These are phyloP conservation scores for Curvularia lunata DNA, from an alignment of 2,329 filamentous ascomycete genomes.

Conservation along the genomic window DNA sequence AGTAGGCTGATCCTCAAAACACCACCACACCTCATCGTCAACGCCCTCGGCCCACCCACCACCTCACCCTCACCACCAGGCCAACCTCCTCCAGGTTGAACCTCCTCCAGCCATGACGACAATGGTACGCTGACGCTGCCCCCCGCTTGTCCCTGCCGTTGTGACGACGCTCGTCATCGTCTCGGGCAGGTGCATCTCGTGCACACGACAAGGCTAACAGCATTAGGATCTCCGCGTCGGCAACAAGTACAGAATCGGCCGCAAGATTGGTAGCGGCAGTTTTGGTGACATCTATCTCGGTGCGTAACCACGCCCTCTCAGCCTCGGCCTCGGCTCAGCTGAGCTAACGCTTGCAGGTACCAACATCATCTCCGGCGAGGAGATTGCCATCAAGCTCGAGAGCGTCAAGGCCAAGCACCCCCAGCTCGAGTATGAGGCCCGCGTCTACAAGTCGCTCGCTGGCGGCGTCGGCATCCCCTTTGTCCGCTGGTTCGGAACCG, in stretches of 20 bases:
- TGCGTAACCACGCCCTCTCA: conserved; percentile 47
- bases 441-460: conserved; percentile 86
- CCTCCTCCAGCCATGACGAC: conserved; percentile 61
- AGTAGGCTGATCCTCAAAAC: conserved; percentile 47
- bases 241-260: conserved; percentile 99
- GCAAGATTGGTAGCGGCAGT: conserved; percentile 96
- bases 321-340: background rate
- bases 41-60: conserved; percentile 27
- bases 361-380: conserved; percentile 99
- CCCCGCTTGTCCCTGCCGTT: conserved; percentile 41
- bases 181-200: conserved; percentile 19
- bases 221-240: conserved; percentile 93
- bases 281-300: conserved; percentile 98
- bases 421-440: conserved; percentile 97
- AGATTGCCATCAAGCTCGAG: conserved; percentile 99
- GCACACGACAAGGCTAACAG: conserved; percentile 33
- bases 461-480: conserved; percentile 98
- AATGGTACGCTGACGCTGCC: conserved; percentile 59
- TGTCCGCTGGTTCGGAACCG: conserved; percentile 98
- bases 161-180: background rate
- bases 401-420: conserved; percentile 99
- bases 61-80: conserved; percentile 29
- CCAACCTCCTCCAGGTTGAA: conserved; percentile 46
- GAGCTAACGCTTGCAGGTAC: conserved; percentile 66
- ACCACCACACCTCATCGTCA: conserved; percentile 30